phyloP scores from a whole-genome alignment of 2,329 filamentous ascomycete genomes.

The Phialophora verrucosa region DNA sequence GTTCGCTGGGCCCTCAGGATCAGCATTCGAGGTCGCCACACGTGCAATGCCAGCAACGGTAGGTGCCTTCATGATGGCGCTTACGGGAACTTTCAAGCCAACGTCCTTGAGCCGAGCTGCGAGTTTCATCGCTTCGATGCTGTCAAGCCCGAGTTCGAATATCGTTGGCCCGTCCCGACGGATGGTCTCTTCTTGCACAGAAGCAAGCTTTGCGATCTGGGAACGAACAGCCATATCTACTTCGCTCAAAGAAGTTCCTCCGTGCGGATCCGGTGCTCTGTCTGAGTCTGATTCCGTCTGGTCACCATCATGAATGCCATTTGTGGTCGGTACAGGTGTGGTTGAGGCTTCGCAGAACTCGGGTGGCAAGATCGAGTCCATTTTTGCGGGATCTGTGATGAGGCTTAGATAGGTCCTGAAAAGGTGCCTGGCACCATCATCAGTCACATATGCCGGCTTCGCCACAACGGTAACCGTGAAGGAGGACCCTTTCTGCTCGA shows the following conservation, averaged over 20 bases:
- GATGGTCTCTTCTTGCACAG: constrained; percentile 59
- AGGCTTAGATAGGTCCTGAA: constrained; percentile 49
- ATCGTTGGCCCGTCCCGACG: constrained; percentile 65
- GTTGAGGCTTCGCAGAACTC: constrained; percentile 16
- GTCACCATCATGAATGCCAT: neutral
- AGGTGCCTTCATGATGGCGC: constrained; percentile 74
- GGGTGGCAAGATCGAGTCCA: constrained; percentile 11
- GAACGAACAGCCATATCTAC: constrained; percentile 60
- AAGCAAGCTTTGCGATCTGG: constrained; percentile 69
- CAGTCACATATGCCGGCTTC: constrained; percentile 54
- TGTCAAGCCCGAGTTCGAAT: constrained; percentile 85
- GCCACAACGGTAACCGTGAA: constrained; percentile 67
- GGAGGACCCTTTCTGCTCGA: constrained; percentile 58
- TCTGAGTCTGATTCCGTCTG: neutral
- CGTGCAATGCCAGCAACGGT: constrained; percentile 68
- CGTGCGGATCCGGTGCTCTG: neutral
- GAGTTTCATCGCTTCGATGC: constrained; percentile 87
- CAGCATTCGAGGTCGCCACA: constrained; percentile 30
- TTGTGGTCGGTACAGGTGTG: neutral
- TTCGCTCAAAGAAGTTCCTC: constrained; percentile 64
- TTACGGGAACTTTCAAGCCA: constrained; percentile 69
- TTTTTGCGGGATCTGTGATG: constrained; percentile 21
- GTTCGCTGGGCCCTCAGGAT: neutral
- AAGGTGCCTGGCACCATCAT: constrained; percentile 47
- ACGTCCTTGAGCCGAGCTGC: constrained; percentile 70